Conservation (phyloP, 2,329 filamentous ascomycete species). For the Alternaria sp. region DNA sequence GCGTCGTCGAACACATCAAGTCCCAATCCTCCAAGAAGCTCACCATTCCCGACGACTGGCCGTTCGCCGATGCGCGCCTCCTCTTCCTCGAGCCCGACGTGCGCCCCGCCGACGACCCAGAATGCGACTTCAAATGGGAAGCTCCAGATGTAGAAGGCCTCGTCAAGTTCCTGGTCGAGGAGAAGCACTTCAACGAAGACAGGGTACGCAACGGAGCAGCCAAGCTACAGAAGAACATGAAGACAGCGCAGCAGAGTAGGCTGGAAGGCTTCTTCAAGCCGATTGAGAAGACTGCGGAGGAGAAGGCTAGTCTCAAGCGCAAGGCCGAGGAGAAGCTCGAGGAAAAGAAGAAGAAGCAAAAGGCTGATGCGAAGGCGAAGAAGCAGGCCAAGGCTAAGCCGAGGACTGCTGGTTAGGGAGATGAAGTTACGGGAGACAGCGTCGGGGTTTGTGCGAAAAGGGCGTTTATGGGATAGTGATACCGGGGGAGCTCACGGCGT, state of each 20-base stretch:
- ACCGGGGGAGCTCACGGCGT: constrained; percentile 1
- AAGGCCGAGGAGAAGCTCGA: constrained; percentile 93
- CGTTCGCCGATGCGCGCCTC: constrained; percentile 86
- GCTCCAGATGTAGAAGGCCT: constrained; percentile 89
- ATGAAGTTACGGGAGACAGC: background rate
- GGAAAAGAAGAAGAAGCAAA: constrained; percentile 93
- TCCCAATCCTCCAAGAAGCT: constrained; percentile 73
- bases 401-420: constrained; percentile 21
- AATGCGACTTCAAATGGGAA: constrained; percentile 98
- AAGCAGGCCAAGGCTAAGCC: constrained; percentile 89
- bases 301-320: constrained; percentile 85
- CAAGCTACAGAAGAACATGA: constrained; percentile 86
- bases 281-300: constrained; percentile 82
- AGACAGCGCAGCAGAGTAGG: constrained; percentile 86
- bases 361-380: constrained; percentile 95
- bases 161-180: constrained; percentile 85
- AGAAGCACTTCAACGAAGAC: constrained; percentile 98
- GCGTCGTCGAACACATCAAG: constrained; percentile 81
- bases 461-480: constrained; percentile 16
- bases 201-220: constrained; percentile 80
- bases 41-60: constrained; percentile 93
- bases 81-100: constrained; percentile 94
- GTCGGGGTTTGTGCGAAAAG: background rate
- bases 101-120: constrained; percentile 77
- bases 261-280: constrained; percentile 98